Percentiles rank a stretch among this genome's conserved stretches.
These are phyloP conservation scores for Lodderomyces beijingensis DNA, from an alignment of 1,139 yeast species.

Conservation along the genomic window DNA sequence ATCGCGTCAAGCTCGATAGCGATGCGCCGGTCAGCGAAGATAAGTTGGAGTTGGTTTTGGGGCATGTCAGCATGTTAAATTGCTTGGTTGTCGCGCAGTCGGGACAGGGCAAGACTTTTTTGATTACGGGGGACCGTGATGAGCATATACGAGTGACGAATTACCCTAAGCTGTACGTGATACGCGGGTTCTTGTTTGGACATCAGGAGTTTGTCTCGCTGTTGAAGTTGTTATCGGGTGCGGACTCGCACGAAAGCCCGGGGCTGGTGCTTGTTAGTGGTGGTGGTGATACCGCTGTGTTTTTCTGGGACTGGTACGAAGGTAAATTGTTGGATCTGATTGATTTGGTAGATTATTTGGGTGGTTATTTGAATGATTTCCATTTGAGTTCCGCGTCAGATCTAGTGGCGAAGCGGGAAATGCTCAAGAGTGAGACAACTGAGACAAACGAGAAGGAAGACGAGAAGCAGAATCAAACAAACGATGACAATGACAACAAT, in stretches of 20 bases:
- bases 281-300: slow-evolving; percentile 84
- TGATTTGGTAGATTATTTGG: slow-evolving; percentile 45
- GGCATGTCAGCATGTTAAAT: slow-evolving; percentile 96
- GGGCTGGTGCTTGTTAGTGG: slow-evolving; percentile 59
- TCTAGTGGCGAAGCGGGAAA: no score
- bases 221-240: slow-evolving; percentile 46
- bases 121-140: slow-evolving; percentile 88
- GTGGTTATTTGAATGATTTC: slow-evolving; percentile 47
- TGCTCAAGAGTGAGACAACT: neutral
- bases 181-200: slow-evolving; percentile 83
- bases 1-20: slow-evolving; percentile 43
- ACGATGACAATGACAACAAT: neutral
- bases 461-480: slow-evolving; percentile 38
- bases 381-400: no score
- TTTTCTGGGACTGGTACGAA: slow-evolving; percentile 72
- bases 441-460: slow-evolving; percentile 57
- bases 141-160: slow-evolving; percentile 90
- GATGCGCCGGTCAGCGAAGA: slow-evolving; percentile 32
- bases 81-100: slow-evolving; percentile 48
- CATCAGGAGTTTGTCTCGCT: slow-evolving; percentile 78
- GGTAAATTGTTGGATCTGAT: slow-evolving; percentile 46
- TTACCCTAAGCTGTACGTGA: slow-evolving; percentile 73
- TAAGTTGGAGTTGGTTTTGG: slow-evolving; percentile 63
- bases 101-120: slow-evolving; percentile 34
- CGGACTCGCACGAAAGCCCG: no score